phyloP scores from a whole-genome alignment of 202 grass and related monocot genomes.

The Digitaria exilis region DNA sequence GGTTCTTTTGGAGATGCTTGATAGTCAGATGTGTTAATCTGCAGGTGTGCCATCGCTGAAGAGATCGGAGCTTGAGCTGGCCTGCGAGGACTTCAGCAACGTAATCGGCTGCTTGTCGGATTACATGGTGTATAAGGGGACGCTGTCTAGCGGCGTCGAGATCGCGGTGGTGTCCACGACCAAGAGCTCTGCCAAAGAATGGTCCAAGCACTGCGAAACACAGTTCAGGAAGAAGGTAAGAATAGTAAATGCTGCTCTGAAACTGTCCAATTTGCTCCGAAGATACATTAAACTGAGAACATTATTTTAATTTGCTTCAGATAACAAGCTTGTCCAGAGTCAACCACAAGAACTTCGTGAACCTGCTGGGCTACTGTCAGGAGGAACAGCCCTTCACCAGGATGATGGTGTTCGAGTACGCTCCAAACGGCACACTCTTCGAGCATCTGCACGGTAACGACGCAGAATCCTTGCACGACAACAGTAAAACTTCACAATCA shows the following conservation, averaged over 20 bases:
- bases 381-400: conserved; percentile 76
- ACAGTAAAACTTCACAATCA: not conserved
- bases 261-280: no score
- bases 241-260: no score
- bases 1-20: conserved; percentile 6
- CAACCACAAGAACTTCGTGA: conserved; percentile 92
- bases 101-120: conserved; percentile 64
- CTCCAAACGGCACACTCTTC: conserved; percentile 76
- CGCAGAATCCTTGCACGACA: not conserved
- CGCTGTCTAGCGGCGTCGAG: conserved; percentile 75
- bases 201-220: conserved; percentile 68
- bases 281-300: no score
- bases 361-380: conserved; percentile 83
- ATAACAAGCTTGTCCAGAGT: conserved; percentile 72
- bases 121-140: conserved; percentile 83
- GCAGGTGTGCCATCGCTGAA: conserved; percentile 73
- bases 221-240: conserved; percentile 83
- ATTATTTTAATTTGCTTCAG: no score
- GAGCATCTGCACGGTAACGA: conserved; percentile 83
- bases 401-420: conserved; percentile 98
- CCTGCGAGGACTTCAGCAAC: conserved; percentile 93
- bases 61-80: conserved; percentile 61
- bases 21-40: not conserved
- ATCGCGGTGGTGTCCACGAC: conserved; percentile 74
- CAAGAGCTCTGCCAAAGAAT: conserved; percentile 53